A percentile compares a stretch with the other conserved stretches of the same genome.
These are phyloP conservation scores for Calocybe gambosa DNA, from an alignment of 1,284 basidiomycete genomes.

Conservation along the genomic window DNA sequence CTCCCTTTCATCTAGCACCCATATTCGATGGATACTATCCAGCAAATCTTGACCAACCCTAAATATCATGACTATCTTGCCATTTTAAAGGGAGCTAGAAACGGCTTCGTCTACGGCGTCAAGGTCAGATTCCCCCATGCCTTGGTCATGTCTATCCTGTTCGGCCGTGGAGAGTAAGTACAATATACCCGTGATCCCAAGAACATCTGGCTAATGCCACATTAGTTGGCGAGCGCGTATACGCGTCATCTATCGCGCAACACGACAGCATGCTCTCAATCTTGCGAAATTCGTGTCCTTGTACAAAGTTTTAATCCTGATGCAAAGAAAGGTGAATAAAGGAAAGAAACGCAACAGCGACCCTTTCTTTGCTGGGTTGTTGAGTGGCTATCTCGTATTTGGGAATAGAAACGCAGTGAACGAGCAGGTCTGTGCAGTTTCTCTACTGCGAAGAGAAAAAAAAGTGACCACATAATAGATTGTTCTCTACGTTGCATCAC, in stretches of 20 bases:
- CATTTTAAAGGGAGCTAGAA: slow-evolving; percentile 91
- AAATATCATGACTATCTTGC: slow-evolving; percentile 86
- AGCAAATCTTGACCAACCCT: slow-evolving; percentile 55
- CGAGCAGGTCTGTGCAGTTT: slow-evolving; percentile 72
- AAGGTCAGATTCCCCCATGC: slow-evolving; percentile 99
- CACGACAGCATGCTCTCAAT: slow-evolving; percentile 83
- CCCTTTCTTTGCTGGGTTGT: slow-evolving; percentile 88
- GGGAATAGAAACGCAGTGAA: slow-evolving; percentile 95
- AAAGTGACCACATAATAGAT: slow-evolving; percentile 75
- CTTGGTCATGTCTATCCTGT: slow-evolving; percentile 95
- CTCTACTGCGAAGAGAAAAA: too few species aligned
- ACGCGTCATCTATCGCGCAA: slow-evolving; percentile 76
- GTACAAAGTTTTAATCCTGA: slow-evolving; percentile 83
- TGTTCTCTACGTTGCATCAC: slow-evolving; percentile 91
- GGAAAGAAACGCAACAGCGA: slow-evolving; percentile 80
- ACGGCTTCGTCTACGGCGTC: slow-evolving; percentile 87
- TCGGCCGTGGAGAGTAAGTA: slow-evolving; percentile 82
- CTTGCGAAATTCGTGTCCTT: slow-evolving; percentile 91
- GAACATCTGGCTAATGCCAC: neutral
- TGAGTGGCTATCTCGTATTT: slow-evolving; percentile 93
- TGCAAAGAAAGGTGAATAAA: slow-evolving; percentile 76
- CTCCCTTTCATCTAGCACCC: neutral
- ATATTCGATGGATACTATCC: slow-evolving; percentile 27
- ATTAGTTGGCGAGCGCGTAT: slow-evolving; percentile 67
- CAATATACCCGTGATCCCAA: neutral